Percentiles rank a stretch among this genome's conserved stretches.
Conservation (phyloP, 2,329 filamentous ascomycete species). For the Stylonectria norvegica region DNA sequence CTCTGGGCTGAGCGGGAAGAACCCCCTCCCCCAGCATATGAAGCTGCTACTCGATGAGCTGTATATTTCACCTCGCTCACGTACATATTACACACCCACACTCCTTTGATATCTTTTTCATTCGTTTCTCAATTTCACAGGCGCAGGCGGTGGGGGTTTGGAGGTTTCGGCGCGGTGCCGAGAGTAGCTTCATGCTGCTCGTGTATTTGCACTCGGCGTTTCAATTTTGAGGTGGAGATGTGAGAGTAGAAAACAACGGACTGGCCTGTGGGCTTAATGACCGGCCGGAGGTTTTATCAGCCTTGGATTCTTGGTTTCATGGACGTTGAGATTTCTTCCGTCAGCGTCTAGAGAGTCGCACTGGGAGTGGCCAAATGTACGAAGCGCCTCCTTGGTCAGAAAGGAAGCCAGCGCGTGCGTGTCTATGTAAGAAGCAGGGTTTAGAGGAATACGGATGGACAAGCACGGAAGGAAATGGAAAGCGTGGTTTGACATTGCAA, state of each 20-base stretch:
- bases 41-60: conserved; percentile 44
- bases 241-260: conserved; percentile 22
- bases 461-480: conserved; percentile 12
- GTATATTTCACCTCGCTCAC: conserved; percentile 7
- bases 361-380: conserved; percentile 12
- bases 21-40: conserved; percentile 60
- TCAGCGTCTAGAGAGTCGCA: conserved; percentile 10
- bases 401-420: conserved; percentile 13
- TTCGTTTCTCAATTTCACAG: conserved; percentile 16
- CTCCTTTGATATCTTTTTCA: conserved; percentile 16
- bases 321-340: too few species aligned
- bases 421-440: conserved; percentile 10
- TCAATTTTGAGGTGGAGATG: conserved; percentile 11
- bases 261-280: conserved; percentile 15
- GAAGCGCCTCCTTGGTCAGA: conserved; percentile 11
- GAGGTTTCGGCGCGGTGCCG: conserved; percentile 13
- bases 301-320: conserved; percentile 12
- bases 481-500: neutral
- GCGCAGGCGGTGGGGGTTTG: conserved; percentile 19
- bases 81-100: conserved; percentile 19
- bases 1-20: conserved; percentile 52
- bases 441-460: conserved; percentile 7
- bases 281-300: conserved; percentile 10
- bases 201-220: conserved; percentile 22
- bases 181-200: conserved; percentile 13